Conservation (phyloP, 306 rosid genomes). For the Boehmeria nivea region DNA sequence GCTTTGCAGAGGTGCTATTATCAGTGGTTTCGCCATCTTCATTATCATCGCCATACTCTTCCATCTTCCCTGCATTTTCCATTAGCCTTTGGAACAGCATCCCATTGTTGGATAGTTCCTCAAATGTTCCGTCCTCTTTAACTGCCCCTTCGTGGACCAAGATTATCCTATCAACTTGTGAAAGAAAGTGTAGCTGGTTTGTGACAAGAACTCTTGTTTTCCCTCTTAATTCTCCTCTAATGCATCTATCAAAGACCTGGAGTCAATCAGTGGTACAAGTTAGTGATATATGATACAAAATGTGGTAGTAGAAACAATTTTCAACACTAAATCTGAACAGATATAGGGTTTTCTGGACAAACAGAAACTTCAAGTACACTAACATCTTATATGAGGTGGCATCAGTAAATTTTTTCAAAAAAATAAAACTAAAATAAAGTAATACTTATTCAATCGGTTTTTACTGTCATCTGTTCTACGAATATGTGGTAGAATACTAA, state of each 20-base stretch:
- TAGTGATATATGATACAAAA: not conserved
- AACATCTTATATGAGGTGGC: too few species aligned
- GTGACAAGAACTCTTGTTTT: conserved; percentile 92
- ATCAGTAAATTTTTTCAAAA: too few species aligned
- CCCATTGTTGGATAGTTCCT: conserved; percentile 67
- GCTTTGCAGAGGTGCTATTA: conserved; percentile 17
- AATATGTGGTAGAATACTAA: too few species aligned
- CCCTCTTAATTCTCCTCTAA: conserved; percentile 68
- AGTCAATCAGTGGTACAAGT: conserved; percentile 16
- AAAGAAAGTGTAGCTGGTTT: conserved; percentile 89
- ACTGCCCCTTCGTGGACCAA: conserved; percentile 74
- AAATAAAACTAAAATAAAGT: too few species aligned
- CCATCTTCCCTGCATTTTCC: conserved; percentile 95
- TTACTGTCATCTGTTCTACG: too few species aligned
- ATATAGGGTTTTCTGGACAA: not conserved
- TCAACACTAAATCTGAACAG: not conserved
- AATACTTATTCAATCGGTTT: too few species aligned
- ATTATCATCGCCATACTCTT: conserved; percentile 47
- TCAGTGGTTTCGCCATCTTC: conserved; percentile 31
- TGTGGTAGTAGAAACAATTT: too few species aligned
- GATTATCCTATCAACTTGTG: conserved; percentile 78
- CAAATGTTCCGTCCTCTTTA: conserved; percentile 88
- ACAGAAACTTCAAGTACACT: not conserved
- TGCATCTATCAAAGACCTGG: conserved; percentile 82
- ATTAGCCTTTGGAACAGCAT: conserved; percentile 74